Conservation (phyloP, 2,329 filamentous ascomycete species). For the Cucurbitaria berberidis region DNA sequence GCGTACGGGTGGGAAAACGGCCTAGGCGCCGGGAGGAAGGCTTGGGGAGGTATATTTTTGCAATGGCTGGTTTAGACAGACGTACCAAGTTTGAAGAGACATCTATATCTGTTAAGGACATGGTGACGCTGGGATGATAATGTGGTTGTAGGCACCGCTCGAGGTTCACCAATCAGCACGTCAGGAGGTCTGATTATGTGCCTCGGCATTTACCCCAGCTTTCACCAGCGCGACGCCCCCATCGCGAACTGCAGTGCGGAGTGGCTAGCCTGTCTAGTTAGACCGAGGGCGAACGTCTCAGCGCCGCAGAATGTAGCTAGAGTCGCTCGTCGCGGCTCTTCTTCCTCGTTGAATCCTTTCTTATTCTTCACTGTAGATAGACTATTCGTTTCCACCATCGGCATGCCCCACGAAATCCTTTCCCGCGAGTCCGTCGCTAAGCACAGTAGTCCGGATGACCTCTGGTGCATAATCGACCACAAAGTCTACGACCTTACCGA, state of each 20-base stretch:
- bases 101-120: not conserved
- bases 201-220: constrained; percentile 32
- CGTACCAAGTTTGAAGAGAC: too few species aligned
- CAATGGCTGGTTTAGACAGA: too few species aligned
- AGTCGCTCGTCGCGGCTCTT: not conserved
- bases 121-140: not conserved
- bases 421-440: constrained; percentile 69
- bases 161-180: not conserved
- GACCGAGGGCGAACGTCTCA: constrained; percentile 24
- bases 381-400: constrained; percentile 4
- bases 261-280: constrained; percentile 18
- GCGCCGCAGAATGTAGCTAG: constrained; percentile 15
- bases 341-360: constrained; percentile 1
- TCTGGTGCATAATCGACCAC: constrained; percentile 86
- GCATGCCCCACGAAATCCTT: constrained; percentile 46
- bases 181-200: constrained; percentile 9
- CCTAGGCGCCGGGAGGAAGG: too few species aligned
- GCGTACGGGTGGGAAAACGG: too few species aligned
- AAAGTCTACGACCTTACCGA: constrained; percentile 87
- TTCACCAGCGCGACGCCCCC: constrained; percentile 18
- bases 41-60: too few species aligned
- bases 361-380: not conserved
- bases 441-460: constrained; percentile 75
- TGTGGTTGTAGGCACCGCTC: not conserved
- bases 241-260: constrained; percentile 19